Evolutionary conservation across 306 rosid genomes (phyloP), one percentile per base, ranked within the genome.

Genomic region (Inga oerstediana): DNA sequence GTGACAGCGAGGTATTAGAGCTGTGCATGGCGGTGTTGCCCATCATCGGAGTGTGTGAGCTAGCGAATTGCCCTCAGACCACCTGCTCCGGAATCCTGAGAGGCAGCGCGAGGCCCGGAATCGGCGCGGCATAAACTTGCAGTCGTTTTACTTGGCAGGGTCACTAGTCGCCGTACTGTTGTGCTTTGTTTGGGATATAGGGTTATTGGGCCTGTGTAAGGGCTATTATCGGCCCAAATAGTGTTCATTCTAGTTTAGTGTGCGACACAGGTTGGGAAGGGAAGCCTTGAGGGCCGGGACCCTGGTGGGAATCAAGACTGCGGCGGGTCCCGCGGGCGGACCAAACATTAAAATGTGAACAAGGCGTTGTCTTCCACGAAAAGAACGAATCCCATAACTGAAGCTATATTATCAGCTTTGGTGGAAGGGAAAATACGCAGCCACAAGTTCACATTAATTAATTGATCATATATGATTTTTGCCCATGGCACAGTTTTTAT

Each of bases 1-100:
- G 74, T 71, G 93, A 91, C 11, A 66, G 56, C 9, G 72, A 67
- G 46, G 72, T 67, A 45, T 16, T 67, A 35, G 46, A 67, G 24
- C 72, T 35, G 22, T 14, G 72, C 46, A 16, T 67, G 72, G 72
- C 17, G 0, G 24, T 67, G n/a, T 67, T 67, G 1, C 45, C 45
- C 4, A 35, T 67, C 7, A 67, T 67, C 0, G 72, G 72, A 2
- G 45, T 67, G 72, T 67, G 72, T 35, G 72, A 67, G 24, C 10
- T 35, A 0, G 72, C 72, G 27, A 35, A 35, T 35, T 34, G 72
- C 2, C 24, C 72, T 2, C 72, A 67, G 3, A 67, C 72, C 24
- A 67, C 27, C 0, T 15, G 72, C 24, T 67, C 24, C 9, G 72
- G 46, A 1, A 8, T 67, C 7, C 45, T 67, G 2, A 15, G 72